Conservation (phyloP, 176 grass and related monocot genomes). For the Rhynchospora breviuscula region DNA sequence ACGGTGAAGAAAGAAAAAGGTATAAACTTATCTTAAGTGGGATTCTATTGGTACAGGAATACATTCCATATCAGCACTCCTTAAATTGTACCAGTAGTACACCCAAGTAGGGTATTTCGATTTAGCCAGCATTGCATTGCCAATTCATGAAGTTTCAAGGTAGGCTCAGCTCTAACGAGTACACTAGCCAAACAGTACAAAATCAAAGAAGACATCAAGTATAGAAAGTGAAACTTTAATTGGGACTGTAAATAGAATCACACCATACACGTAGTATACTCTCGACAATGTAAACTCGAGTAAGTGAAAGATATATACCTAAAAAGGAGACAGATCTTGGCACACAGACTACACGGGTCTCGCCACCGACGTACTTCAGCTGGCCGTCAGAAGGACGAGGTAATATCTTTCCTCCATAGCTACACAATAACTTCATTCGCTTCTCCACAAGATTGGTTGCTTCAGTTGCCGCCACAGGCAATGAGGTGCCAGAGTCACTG, state of each 20-base stretch:
- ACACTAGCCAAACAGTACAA: not conserved
- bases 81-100: not conserved
- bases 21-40: not conserved
- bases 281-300: not conserved
- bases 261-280: not conserved
- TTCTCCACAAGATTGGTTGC: not conserved
- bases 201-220: not conserved
- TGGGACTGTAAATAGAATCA: not conserved
- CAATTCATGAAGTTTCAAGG: not conserved
- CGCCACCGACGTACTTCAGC: constrained; percentile 82
- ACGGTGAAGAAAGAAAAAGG: not conserved
- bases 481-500: not conserved
- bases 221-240: not conserved
- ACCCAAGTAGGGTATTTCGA: not conserved
- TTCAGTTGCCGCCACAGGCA: not conserved
- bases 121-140: not conserved
- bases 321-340: constrained; percentile 59
- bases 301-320: constrained; percentile 32
- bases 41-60: not conserved
- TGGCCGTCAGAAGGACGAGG: constrained; percentile 60
- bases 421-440: constrained; percentile 82
- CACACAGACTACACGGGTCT: constrained; percentile 76
- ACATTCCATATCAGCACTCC: not conserved
- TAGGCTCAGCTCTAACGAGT: not conserved
- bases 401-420: constrained; percentile 82